Base-by-base conservation (phyloP, 2,329 filamentous ascomycete genomes). In the Penicillium sp. region DNA sequence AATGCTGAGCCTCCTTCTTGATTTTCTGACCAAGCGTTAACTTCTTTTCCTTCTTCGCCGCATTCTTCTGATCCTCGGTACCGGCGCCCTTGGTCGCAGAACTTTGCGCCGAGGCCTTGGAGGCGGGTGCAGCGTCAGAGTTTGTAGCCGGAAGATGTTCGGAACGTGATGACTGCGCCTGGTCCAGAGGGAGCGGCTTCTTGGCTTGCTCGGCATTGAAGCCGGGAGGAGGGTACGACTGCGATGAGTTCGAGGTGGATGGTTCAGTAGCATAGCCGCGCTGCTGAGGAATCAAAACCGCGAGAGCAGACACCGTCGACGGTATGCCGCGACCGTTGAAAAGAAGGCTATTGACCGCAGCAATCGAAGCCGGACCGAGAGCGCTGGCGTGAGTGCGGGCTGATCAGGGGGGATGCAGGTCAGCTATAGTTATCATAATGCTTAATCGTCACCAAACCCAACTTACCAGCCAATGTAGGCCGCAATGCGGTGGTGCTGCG, bases 1-100 rank as follows among this genome's bases (percentile, higher is more conserved):
- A 98, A 71, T 98, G 93, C 54, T 86, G 83, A 12, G 79, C 80
- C 72, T 98, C 93, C 71, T 95, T 91, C 80, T 95, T 98, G 66
- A 98, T 84, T 75, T 91, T 95, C 70, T 97, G 88, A 72, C 83
- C 86, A 1, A 97, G 43, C 0, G 91, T 95, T 72, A 95, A 74
- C 68, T 95, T 96, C 76, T 91, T 89, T 54, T 88, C 84, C 70
- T 88, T 86, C 60, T 83, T 78, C 72, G 82, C 78, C 7, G 80
- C 70, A 46, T 80, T 81, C 57, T 84, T 80, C 47, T 78, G 73
- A 7, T 72, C 66, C 42, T 73, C 74, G 28, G 74, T 70, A 15
- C 66, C 66, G 8, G 66, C 78, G 4, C 71, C 66, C 72, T 86
- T 89, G 56, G 79, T 77, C 8, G 78, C 78, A 5, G 81, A 82